Percentiles rank a stretch among this genome's conserved stretches.
These are phyloP conservation scores for Scutellaria barbata DNA, from an alignment of 257 asterid genomes.

Conservation along the genomic window DNA sequence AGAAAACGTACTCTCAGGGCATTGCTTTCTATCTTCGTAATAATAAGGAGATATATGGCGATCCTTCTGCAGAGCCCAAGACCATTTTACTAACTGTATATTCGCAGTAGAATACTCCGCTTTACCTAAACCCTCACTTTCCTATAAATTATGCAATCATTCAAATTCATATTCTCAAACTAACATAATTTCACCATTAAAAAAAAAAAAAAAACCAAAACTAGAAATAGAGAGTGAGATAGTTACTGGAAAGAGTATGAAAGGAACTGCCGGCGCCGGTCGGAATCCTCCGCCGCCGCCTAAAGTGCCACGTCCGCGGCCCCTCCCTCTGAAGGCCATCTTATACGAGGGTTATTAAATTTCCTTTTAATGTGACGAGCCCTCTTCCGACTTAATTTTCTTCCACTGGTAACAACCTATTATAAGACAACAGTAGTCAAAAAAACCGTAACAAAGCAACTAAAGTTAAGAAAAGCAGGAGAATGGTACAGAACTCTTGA, in stretches of 20 bases:
- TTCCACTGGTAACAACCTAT: no score
- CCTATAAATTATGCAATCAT: slow-evolving; percentile 39
- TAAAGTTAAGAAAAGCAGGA: no score
- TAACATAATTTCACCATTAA: neutral
- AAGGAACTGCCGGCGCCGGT: slow-evolving; percentile 42
- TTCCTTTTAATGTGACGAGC: no score
- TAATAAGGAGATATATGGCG: slow-evolving; percentile 59
- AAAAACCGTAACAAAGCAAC: no score
- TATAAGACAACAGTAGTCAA: no score
- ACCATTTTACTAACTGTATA: slow-evolving; percentile 42
- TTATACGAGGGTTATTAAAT: neutral
- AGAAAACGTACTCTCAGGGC: slow-evolving; percentile 45
- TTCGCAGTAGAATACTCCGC: slow-evolving; percentile 42
- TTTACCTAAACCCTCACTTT: slow-evolving; percentile 52
- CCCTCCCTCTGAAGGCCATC: slow-evolving; percentile 61
- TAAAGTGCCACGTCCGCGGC: slow-evolving; percentile 51
- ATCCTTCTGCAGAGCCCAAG: slow-evolving; percentile 36
- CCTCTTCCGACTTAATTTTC: no score
- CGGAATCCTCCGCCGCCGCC: slow-evolving; percentile 40
- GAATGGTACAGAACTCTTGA: no score
- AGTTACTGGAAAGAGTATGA: slow-evolving; percentile 57
- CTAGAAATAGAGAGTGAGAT: neutral
- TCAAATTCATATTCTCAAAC: neutral
- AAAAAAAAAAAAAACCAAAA: neutral
- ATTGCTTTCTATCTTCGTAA: slow-evolving; percentile 48